A percentile compares a stretch with the other conserved stretches of the same genome.
Evolutionary conservation across 225 moss, liverwort and hornwort genomes (phyloP).

Genomic region (Lunularia cruciata): DNA sequence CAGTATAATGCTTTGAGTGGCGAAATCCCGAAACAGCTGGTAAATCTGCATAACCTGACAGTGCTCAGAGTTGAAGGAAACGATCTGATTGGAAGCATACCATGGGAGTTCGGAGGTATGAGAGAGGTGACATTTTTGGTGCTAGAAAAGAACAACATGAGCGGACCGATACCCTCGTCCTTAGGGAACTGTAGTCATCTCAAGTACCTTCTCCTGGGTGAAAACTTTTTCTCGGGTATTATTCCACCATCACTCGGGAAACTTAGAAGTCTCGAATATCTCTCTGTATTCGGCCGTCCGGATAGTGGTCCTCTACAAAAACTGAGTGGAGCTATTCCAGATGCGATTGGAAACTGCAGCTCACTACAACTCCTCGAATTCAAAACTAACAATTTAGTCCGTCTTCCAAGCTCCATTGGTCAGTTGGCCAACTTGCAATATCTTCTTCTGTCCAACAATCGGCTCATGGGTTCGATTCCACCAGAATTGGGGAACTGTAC

Average conservation of each 20-base stretch:
- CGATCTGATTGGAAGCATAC: slow-evolving; percentile 35
- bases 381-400: slow-evolving; percentile 17
- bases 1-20: slow-evolving; percentile 24
- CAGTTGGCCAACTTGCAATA: slow-evolving; percentile 21
- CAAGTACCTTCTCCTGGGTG: slow-evolving; percentile 9
- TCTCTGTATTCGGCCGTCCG: not conserved
- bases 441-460: slow-evolving; percentile 23
- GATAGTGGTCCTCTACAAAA: not conserved
- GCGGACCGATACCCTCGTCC: slow-evolving; percentile 12
- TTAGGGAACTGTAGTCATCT: slow-evolving; percentile 22
- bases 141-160: not conserved
- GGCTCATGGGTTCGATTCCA: slow-evolving; percentile 18
- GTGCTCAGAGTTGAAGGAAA: slow-evolving; percentile 28
- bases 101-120: slow-evolving; percentile 32
- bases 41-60: slow-evolving; percentile 9
- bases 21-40: slow-evolving; percentile 32
- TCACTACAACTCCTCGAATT: slow-evolving; percentile 26
- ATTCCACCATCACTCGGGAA: slow-evolving; percentile 32
- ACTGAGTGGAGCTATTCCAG: slow-evolving; percentile 32
- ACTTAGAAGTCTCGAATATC: slow-evolving; percentile 17
- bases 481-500: slow-evolving; percentile 15
- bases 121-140: not conserved
- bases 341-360: slow-evolving; percentile 27
- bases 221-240: slow-evolving; percentile 24
- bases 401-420: slow-evolving; percentile 20